Conservation (phyloP, 192 early-diverging fungal species). For the Podila clonocystis region DNA sequence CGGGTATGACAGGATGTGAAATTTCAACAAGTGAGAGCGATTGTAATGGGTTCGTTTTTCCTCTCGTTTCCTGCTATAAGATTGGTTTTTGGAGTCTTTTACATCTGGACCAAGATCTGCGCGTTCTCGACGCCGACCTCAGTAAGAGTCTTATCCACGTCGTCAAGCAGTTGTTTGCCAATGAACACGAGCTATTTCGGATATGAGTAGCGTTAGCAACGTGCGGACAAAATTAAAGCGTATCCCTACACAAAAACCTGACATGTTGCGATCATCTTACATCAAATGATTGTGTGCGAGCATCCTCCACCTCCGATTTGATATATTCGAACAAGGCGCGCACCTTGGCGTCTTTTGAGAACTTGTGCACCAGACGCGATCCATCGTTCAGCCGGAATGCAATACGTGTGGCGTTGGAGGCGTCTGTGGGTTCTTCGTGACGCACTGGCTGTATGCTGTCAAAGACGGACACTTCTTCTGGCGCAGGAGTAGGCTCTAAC, state of each 20-base stretch:
- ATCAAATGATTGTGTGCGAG: slow-evolving; percentile 72
- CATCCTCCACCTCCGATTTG: slow-evolving; percentile 76
- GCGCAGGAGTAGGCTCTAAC: neutral
- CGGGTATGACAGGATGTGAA: too few species aligned
- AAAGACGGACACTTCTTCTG: slow-evolving; percentile 38
- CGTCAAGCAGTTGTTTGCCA: slow-evolving; percentile 71
- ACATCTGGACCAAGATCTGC: slow-evolving; percentile 60
- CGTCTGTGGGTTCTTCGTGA: slow-evolving; percentile 59
- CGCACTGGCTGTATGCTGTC: slow-evolving; percentile 56
- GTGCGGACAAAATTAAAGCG: neutral
- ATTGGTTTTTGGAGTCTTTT: neutral
- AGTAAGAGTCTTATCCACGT: slow-evolving; percentile 73
- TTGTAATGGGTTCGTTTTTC: neutral
- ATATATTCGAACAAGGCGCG: slow-evolving; percentile 84
- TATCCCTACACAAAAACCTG: too few species aligned
- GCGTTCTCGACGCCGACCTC: slow-evolving; percentile 78
- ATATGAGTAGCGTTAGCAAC: neutral
- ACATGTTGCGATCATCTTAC: slow-evolving; percentile 46
- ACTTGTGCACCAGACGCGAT: slow-evolving; percentile 76
- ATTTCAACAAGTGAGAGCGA: too few species aligned
- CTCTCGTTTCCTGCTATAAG: neutral
- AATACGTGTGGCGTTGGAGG: slow-evolving; percentile 75
- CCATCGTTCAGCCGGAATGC: slow-evolving; percentile 87
- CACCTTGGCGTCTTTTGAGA: slow-evolving; percentile 79
- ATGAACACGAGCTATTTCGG: slow-evolving; percentile 70